A percentile compares a stretch with the other conserved stretches of the same genome.
Conservation (phyloP, 345 rosid genomes). For the Aquilaria yunnanensis region DNA sequence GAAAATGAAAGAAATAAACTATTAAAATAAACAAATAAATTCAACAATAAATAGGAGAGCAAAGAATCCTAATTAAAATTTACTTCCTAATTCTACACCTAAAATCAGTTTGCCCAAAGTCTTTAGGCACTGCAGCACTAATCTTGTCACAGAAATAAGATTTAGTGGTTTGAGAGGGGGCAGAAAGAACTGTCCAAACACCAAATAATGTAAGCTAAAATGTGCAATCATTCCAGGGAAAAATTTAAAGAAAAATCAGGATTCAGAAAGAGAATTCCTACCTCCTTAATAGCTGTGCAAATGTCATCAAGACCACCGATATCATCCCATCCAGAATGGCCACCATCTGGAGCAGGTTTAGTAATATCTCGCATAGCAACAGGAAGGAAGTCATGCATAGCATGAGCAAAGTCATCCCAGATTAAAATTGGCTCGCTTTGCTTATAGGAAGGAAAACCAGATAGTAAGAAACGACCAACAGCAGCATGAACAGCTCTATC, state of each 20-base stretch:
- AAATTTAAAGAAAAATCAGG: not conserved
- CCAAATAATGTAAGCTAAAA: not conserved
- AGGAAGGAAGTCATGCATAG: constrained; percentile 90
- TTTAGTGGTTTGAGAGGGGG: too few species aligned
- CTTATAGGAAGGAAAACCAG: constrained; percentile 31
- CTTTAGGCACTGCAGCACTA: too few species aligned
- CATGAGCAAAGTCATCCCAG: constrained; percentile 71
- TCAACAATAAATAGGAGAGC: too few species aligned
- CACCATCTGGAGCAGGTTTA: constrained; percentile 69
- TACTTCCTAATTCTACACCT: too few species aligned
- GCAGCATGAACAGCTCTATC: constrained; percentile 97
- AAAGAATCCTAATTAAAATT: too few species aligned
- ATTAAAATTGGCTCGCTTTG: constrained; percentile 38
- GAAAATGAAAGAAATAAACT: too few species aligned
- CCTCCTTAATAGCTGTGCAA: constrained; percentile 77
- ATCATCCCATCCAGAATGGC: constrained; percentile 89
- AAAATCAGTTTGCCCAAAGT: too few species aligned
- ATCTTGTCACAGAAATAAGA: too few species aligned
- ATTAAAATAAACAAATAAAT: too few species aligned
- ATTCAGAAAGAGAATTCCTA: constrained; percentile 18
- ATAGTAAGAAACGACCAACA: constrained; percentile 63
- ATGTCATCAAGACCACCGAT: constrained; percentile 88
- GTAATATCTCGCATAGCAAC: constrained; percentile 98
- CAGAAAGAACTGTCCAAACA: too few species aligned
- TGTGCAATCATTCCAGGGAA: not conserved